Evolutionary conservation across 768 basidiomycete genomes (phyloP).

Genomic region (Chalciporus piperatus): DNA sequence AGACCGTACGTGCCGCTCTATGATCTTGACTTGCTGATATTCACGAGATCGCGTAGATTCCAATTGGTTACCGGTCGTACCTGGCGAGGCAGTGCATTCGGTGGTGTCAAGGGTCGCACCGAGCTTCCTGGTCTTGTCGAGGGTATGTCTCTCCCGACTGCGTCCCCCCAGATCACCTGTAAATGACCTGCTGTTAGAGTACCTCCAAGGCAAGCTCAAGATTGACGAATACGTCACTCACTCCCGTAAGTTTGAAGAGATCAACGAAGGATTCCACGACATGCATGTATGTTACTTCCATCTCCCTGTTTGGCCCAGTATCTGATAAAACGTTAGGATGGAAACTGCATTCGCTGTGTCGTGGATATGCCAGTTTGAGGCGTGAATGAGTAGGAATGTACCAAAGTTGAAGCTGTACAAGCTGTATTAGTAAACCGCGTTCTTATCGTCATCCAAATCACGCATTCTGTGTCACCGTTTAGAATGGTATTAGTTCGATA

Average conservation of each 20-base stretch:
- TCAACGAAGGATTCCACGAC: slow-evolving; percentile 87
- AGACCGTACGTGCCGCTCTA: slow-evolving; percentile 57
- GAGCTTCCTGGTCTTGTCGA: slow-evolving; percentile 93
- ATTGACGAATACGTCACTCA: slow-evolving; percentile 98
- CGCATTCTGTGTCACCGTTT: background rate
- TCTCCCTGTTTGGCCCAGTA: background rate
- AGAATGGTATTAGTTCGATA: background rate
- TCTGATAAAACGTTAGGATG: slow-evolving; percentile 38
- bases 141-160: slow-evolving; percentile 41
- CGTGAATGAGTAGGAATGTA: background rate
- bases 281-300: slow-evolving; percentile 81
- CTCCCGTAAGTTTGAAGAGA: slow-evolving; percentile 64
- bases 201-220: slow-evolving; percentile 76
- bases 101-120: slow-evolving; percentile 96
- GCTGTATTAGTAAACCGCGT: background rate
- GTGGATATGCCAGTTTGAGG: slow-evolving; percentile 72
- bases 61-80: slow-evolving; percentile 81
- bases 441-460: background rate
- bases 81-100: slow-evolving; percentile 95
- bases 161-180: background rate
- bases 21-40: background rate
- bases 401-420: slow-evolving; percentile 5
- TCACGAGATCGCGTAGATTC: slow-evolving; percentile 37
- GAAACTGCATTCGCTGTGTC: slow-evolving; percentile 92
- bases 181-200: slow-evolving; percentile 48